Evolutionary conservation across 2,329 filamentous ascomycete species (phyloP).

Genomic region (Aspergillus sp.): DNA sequence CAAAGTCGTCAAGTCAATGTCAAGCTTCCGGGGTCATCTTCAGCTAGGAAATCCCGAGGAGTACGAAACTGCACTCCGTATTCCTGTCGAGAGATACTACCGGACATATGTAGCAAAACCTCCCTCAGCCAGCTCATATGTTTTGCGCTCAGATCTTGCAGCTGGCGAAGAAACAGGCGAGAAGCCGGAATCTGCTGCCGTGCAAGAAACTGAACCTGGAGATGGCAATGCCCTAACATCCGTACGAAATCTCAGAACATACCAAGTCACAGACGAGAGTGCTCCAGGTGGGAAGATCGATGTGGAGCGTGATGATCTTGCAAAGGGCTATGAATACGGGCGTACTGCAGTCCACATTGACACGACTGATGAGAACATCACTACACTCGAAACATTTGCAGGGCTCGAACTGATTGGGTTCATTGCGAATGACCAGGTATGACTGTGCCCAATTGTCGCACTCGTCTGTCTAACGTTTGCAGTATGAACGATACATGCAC

Average conservation of each 20-base stretch:
- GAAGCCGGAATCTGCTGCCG: constrained; percentile 49
- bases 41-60: constrained; percentile 74
- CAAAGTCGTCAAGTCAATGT: constrained; percentile 73
- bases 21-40: constrained; percentile 75
- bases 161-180: constrained; percentile 53
- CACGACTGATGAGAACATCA: constrained; percentile 81
- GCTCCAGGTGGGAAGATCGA: constrained; percentile 78
- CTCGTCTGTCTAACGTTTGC: constrained; percentile 16
- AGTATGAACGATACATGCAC: constrained; percentile 82
- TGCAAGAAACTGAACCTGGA: constrained; percentile 31
- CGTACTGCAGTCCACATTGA: constrained; percentile 87
- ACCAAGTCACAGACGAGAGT: constrained; percentile 73
- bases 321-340: constrained; percentile 94
- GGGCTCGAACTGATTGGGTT: constrained; percentile 85
- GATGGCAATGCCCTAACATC: constrained; percentile 55
- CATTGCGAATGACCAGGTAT: constrained; percentile 67
- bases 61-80: constrained; percentile 72
- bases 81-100: constrained; percentile 88
- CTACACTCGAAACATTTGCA: constrained; percentile 75
- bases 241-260: constrained; percentile 76
- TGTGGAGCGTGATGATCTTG: constrained; percentile 76
- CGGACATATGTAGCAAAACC: constrained; percentile 76
- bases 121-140: constrained; percentile 74
- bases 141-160: constrained; percentile 50
- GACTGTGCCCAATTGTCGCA: neutral